phyloP scores from a whole-genome alignment of 2,329 filamentous ascomycete genomes.

The Aspergillus jensenii region DNA sequence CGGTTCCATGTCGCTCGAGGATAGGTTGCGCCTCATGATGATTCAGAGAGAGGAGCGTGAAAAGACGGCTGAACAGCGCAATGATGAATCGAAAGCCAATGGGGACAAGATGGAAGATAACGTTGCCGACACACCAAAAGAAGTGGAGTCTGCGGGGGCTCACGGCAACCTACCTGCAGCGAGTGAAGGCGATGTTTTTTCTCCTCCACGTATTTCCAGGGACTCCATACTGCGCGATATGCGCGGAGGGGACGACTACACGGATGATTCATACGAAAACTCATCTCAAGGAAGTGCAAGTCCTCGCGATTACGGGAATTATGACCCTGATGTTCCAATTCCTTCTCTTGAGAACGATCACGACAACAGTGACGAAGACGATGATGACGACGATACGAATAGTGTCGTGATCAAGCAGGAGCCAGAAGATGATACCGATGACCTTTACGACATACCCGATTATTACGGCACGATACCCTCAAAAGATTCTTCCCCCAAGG shows the following conservation, averaged over 20 bases:
- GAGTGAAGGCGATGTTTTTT: conserved; percentile 60
- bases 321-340: conserved; percentile 87
- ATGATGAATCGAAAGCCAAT: background rate
- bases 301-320: conserved; percentile 58
- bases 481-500: conserved; percentile 28
- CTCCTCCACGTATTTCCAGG: conserved; percentile 76
- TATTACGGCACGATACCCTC: conserved; percentile 57
- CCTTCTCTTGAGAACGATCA: conserved; percentile 75
- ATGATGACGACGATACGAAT: conserved; percentile 51
- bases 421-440: conserved; percentile 59
- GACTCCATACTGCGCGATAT: conserved; percentile 91
- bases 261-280: conserved; percentile 61
- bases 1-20: conserved; percentile 78
- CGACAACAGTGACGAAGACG: conserved; percentile 57
- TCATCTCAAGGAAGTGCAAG: conserved; percentile 42
- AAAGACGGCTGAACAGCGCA: conserved; percentile 24
- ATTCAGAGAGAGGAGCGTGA: conserved; percentile 62
- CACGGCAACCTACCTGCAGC: conserved; percentile 37
- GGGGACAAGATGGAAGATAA: background rate
- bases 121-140: background rate
- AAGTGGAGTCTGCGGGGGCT: conserved; percentile 15
- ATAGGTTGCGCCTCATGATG: conserved; percentile 86
- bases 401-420: conserved; percentile 69
- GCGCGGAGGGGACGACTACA: conserved; percentile 63
- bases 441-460: conserved; percentile 66